phyloP scores from a whole-genome alignment of 257 asterid species.

The Fraxinus pennsylvanica region DNA sequence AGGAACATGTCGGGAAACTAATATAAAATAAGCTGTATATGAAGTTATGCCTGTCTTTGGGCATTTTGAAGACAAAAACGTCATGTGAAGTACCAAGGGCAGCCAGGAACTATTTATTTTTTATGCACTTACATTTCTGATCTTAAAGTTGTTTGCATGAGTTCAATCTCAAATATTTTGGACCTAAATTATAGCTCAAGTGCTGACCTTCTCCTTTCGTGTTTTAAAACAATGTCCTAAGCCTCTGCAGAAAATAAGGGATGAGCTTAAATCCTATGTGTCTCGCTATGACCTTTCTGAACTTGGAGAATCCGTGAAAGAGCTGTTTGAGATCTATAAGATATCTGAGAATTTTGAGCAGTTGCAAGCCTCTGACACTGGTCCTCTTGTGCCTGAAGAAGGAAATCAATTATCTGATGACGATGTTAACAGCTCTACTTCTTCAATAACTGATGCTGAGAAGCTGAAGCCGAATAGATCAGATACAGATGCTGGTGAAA shows the following conservation, averaged over 20 bases:
- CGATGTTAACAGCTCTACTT: conserved; percentile 55
- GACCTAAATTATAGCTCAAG: neutral
- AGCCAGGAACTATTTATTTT: neutral
- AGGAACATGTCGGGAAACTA: neutral
- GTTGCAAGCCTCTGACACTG: conserved; percentile 54
- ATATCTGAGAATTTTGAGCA: conserved; percentile 54
- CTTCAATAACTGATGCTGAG: conserved; percentile 50
- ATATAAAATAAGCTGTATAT: neutral
- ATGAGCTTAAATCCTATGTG: conserved; percentile 69
- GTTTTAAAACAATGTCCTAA: conserved; percentile 25
- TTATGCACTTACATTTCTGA: neutral
- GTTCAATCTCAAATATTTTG: neutral
- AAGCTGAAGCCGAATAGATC: conserved; percentile 47
- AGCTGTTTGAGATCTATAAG: conserved; percentile 63
- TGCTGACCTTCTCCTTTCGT: neutral
- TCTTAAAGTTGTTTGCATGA: neutral
- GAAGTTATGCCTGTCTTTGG: neutral
- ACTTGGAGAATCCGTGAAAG: conserved; percentile 58
- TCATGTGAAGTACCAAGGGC: neutral
- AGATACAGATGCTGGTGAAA: conserved; percentile 33
- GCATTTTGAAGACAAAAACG: neutral
- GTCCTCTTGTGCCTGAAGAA: conserved; percentile 62
- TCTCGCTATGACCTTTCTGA: conserved; percentile 57
- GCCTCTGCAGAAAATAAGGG: conserved; percentile 77
- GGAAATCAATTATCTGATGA: conserved; percentile 64